These are phyloP conservation scores for Tylopilus rubrobrunneus DNA, from an alignment of 768 basidiomycete species.

Conservation along the genomic window DNA sequence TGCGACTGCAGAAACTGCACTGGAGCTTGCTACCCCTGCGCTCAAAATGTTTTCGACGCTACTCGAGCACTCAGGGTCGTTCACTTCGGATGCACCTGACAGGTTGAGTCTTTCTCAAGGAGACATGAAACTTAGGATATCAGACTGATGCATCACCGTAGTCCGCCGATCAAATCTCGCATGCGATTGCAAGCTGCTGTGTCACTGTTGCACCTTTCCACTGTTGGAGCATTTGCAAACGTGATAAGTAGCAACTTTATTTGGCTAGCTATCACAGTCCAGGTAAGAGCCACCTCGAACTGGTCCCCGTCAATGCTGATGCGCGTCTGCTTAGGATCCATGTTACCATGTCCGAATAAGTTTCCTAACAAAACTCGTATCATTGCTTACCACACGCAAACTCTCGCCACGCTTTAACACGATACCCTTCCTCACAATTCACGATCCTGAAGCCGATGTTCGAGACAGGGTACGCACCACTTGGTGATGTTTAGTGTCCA, in stretches of 20 bases:
- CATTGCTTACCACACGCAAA: constrained; percentile 59
- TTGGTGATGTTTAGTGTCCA: not conserved
- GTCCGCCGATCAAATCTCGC: constrained; percentile 64
- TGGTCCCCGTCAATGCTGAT: not conserved
- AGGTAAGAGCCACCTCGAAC: constrained; percentile 47
- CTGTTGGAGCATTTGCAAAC: constrained; percentile 52
- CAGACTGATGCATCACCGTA: constrained; percentile 26
- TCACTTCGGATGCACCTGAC: constrained; percentile 50
- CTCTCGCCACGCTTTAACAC: constrained; percentile 73
- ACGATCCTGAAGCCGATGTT: constrained; percentile 87
- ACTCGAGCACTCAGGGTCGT: constrained; percentile 65
- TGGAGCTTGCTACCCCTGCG: constrained; percentile 70
- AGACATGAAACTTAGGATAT: not conserved
- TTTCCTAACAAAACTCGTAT: constrained; percentile 74
- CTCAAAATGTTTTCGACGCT: constrained; percentile 71
- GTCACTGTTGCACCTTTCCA: constrained; percentile 74
- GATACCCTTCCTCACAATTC: constrained; percentile 83
- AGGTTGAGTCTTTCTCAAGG: constrained; percentile 38
- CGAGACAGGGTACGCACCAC: constrained; percentile 50
- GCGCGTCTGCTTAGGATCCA: constrained; percentile 56
- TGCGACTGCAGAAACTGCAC: constrained; percentile 50
- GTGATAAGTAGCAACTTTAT: constrained; percentile 61
- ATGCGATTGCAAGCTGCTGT: constrained; percentile 81
- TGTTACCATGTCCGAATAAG: constrained; percentile 79
- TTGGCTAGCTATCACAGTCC: constrained; percentile 65